These are phyloP conservation scores for Diplotaxis tenuifolia DNA, from an alignment of 345 rosid genomes.

Conservation along the genomic window DNA sequence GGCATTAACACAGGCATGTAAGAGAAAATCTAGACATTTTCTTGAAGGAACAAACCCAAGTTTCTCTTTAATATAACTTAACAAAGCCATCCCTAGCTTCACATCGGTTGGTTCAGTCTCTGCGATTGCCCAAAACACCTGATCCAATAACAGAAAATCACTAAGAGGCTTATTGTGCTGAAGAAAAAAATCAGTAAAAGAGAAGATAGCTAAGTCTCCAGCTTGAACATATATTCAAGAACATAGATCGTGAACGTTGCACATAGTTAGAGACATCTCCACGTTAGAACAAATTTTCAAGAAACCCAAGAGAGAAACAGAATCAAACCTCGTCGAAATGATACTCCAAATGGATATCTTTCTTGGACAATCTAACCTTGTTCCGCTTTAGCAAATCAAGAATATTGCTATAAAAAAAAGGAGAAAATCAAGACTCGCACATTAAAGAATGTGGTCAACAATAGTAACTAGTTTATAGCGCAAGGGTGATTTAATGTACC, in stretches of 20 bases:
- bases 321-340: slow-evolving; percentile 65
- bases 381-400: slow-evolving; percentile 65
- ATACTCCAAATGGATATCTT: slow-evolving; percentile 51
- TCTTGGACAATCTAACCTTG: slow-evolving; percentile 36
- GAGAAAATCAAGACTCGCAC: slow-evolving; percentile 21
- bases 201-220: slow-evolving; percentile 6
- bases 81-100: slow-evolving; percentile 63
- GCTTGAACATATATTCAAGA: background rate
- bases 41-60: slow-evolving; percentile 63
- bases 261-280: background rate
- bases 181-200: no score
- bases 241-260: slow-evolving; percentile 4
- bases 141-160: slow-evolving; percentile 1
- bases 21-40: slow-evolving; percentile 78
- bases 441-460: background rate
- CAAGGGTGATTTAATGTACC: slow-evolving; percentile 40
- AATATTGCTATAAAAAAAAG: slow-evolving; percentile 45
- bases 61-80: slow-evolving; percentile 55
- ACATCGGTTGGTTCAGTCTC: slow-evolving; percentile 46
- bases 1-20: slow-evolving; percentile 59
- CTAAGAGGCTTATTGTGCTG: no score
- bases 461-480: background rate
- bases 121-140: slow-evolving; percentile 57
- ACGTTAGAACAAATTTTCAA: slow-evolving; percentile 6
- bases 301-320: slow-evolving; percentile 5